Evolutionary conservation across 306 rosid species (phyloP).

Genomic region (Cicer pinnatifidum): DNA sequence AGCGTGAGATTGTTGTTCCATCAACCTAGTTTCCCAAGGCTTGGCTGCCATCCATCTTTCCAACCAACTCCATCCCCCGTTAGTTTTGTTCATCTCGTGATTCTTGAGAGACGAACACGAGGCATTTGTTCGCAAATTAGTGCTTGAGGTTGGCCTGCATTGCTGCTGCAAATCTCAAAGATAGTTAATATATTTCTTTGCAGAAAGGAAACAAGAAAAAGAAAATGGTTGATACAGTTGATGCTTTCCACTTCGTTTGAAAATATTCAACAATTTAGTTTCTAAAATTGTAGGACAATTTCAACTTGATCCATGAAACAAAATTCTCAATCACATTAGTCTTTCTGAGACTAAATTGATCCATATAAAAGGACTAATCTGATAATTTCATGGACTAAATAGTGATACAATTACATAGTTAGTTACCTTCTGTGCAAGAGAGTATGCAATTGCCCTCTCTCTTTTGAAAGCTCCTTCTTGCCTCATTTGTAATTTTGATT

Average conservation of each 20-base stretch:
- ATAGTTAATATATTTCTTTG: neutral
- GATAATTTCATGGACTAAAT: neutral
- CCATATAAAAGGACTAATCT: neutral
- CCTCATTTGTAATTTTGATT: slow-evolving; percentile 81
- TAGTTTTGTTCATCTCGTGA: slow-evolving; percentile 64
- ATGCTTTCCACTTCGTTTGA: neutral
- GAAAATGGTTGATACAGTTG: neutral
- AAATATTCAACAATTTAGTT: neutral
- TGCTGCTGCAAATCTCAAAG: slow-evolving; percentile 71
- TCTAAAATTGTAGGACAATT: neutral
- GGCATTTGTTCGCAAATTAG: slow-evolving; percentile 47
- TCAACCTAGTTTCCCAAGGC: slow-evolving; percentile 95
- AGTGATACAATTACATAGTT: neutral
- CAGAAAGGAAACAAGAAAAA: neutral
- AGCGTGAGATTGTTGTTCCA: slow-evolving; percentile 72
- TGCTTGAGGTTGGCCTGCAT: slow-evolving; percentile 65
- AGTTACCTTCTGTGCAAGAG: slow-evolving; percentile 89
- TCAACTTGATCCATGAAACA: neutral
- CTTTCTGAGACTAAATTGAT: neutral
- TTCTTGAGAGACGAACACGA: slow-evolving; percentile 56
- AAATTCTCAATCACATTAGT: neutral
- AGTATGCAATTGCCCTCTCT: slow-evolving; percentile 91
- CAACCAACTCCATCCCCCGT: slow-evolving; percentile 97
- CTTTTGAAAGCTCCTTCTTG: slow-evolving; percentile 94
- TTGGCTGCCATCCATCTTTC: slow-evolving; percentile 99